Percentiles rank a stretch among this genome's conserved stretches.
These are phyloP conservation scores for Floccularia luteovirens DNA, from an alignment of 768 basidiomycete species.

Conservation along the genomic window DNA sequence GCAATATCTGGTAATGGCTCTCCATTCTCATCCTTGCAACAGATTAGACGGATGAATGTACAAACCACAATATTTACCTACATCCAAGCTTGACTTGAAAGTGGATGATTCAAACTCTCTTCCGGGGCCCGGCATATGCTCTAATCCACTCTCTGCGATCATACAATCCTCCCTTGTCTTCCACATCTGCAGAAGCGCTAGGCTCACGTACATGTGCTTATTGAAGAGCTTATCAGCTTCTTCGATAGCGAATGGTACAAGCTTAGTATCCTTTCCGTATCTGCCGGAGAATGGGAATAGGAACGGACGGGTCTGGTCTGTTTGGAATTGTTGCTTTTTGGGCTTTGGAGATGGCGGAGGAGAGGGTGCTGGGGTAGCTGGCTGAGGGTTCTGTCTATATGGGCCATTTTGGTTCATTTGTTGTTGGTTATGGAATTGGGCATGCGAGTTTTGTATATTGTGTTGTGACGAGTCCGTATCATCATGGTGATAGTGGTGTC, in stretches of 20 bases:
- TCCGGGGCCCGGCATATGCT: conserved; percentile 66
- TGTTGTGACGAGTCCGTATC: conserved; percentile 39
- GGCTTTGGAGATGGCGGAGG: conserved; percentile 78
- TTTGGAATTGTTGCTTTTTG: conserved; percentile 98
- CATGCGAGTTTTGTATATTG: conserved; percentile 30
- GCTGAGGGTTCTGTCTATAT: conserved; percentile 44
- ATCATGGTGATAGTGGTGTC: conserved; percentile 91
- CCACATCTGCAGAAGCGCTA: conserved; percentile 93
- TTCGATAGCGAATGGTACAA: conserved; percentile 94
- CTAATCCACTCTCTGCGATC: conserved; percentile 86
- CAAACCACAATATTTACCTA: background rate
- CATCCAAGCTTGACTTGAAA: conserved; percentile 30
- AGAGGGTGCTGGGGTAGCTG: conserved; percentile 86
- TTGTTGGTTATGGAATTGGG: conserved; percentile 19
- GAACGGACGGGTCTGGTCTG: conserved; percentile 90
- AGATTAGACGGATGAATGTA: conserved; percentile 17
- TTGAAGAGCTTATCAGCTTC: conserved; percentile 91
- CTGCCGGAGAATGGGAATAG: conserved; percentile 90
- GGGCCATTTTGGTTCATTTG: conserved; percentile 17
- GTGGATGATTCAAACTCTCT: conserved; percentile 46
- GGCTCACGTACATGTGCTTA: conserved; percentile 84
- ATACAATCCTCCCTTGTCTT: conserved; percentile 92
- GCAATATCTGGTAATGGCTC: conserved; percentile 72
- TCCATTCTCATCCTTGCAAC: conserved; percentile 50
- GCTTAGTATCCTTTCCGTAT: conserved; percentile 46